Evolutionary conservation across 169 alveolate genomes (phyloP), one percentile per base, ranked within the genome.

Genomic region (Cryptosporidium sp.): DNA sequence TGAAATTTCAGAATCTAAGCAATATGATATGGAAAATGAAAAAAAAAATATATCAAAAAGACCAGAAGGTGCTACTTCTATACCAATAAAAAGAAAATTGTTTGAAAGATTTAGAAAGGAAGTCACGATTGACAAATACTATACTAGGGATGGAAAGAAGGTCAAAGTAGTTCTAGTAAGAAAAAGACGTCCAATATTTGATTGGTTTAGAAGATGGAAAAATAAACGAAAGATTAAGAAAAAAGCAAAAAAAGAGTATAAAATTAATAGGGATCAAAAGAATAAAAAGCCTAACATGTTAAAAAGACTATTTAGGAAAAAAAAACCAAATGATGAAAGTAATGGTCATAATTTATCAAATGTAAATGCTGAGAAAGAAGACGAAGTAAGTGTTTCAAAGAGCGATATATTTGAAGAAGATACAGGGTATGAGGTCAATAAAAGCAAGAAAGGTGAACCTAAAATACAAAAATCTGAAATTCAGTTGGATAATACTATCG

Each of bases 101-200:
- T 80, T 59, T 26, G 75, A 80, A 18, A 16, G 0, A 16, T 80
- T 80, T 43, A 62, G 23, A 6, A 80, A 62, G 23, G 89, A 80
- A 21, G 29, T 37, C 5, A 37, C 39, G 3, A 29, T 62, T 9
- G 89, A 80, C 23, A 65, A 80, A 37, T 80, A 80, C 59, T 12
- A 26, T 12, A 65, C 73, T 14, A 59, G 21, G 29, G 73, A 59
- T 0, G 89, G 89, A n/a, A 80, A 48, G 50, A 59, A 80, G 9
- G 89, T 80, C 23, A 80, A 80, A 21, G 89, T 80, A 10, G 41
- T 61, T 16, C 26, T 80, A 41, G 23, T 18, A 18, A 80, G 89
- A 50, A 80, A 18, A 29, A 0, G 1, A 6, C 71, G 74, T 1
- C 89, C 89, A 7, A 29, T 45, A 45, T 62, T 80, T 43, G 0